phyloP scores from a whole-genome alignment of 495 filamentous ascomycete species.

The Chaetomium cochliodes region DNA sequence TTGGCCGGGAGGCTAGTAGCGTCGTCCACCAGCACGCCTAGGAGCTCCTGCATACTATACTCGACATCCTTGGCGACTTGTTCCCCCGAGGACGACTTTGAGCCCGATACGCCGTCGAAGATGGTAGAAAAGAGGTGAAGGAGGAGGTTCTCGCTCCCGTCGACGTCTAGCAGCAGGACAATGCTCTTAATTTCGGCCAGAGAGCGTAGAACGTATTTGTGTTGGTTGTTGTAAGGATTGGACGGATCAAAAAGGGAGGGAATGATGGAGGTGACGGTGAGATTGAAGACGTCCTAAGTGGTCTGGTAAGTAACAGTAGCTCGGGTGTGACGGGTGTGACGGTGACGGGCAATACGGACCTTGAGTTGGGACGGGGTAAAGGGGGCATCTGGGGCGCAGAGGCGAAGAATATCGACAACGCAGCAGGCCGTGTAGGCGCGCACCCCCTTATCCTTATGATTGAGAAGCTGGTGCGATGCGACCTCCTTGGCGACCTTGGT shows the following conservation, averaged over 20 bases:
- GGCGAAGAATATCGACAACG: conserved; percentile 86
- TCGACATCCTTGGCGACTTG: conserved; percentile 86
- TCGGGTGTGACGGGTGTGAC: neutral
- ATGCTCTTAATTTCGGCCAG: conserved; percentile 93
- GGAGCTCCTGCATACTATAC: conserved; percentile 81
- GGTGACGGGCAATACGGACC: conserved; percentile 49
- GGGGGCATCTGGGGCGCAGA: conserved; percentile 94
- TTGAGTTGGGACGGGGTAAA: conserved; percentile 88
- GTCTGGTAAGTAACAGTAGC: conserved; percentile 17
- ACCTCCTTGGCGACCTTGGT: conserved; percentile 85
- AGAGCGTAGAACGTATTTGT: conserved; percentile 84
- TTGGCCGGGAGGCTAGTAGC: conserved; percentile 71
- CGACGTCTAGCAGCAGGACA: conserved; percentile 87
- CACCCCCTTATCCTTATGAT: conserved; percentile 90
- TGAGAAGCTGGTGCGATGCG: conserved; percentile 73
- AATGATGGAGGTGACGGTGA: conserved; percentile 78
- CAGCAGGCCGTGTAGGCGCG: conserved; percentile 85
- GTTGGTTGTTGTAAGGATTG: conserved; percentile 87
- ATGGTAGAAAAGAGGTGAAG: conserved; percentile 78
- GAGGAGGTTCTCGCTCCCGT: conserved; percentile 70
- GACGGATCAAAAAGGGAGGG: conserved; percentile 84
- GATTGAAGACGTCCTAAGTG: conserved; percentile 83
- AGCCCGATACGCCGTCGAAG: conserved; percentile 88
- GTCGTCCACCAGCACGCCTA: conserved; percentile 86
- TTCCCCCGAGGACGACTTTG: conserved; percentile 71